Conservation (phyloP, 2,329 filamentous ascomycete genomes). For the Aspergillus aculeatinus region DNA sequence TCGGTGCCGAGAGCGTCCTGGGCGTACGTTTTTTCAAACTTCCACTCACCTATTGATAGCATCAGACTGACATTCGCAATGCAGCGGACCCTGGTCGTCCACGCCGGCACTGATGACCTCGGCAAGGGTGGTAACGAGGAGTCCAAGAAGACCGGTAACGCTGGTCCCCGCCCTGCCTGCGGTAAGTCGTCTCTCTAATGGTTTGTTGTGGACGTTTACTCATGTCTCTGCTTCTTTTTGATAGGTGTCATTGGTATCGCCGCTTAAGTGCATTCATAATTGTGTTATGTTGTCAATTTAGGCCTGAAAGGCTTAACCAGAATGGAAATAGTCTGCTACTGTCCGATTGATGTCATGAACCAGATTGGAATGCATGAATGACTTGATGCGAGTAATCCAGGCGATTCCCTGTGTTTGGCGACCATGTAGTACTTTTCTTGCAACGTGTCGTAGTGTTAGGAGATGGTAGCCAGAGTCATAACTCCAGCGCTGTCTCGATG, state of each 20-base stretch:
- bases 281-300: constrained; percentile 16
- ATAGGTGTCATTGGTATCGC: constrained; percentile 86
- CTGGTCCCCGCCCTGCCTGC: constrained; percentile 88
- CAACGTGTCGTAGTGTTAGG: background rate
- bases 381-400: constrained; percentile 3
- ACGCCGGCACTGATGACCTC: constrained; percentile 94
- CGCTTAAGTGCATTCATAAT: constrained; percentile 51
- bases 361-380: constrained; percentile 10
- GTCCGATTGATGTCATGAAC: constrained; percentile 15
- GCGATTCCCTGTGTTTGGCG: background rate
- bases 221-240: background rate
- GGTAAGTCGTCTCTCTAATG: constrained; percentile 56
- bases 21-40: constrained; percentile 60
- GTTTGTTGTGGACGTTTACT: background rate
- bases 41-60: background rate
- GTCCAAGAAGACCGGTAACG: constrained; percentile 98
- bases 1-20: constrained; percentile 90
- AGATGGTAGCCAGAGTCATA: background rate
- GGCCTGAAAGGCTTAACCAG: constrained; percentile 11
- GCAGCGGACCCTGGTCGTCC: constrained; percentile 90
- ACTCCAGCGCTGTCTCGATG: background rate
- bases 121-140: constrained; percentile 89
- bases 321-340: constrained; percentile 14
- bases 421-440: background rate
- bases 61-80: constrained; percentile 16